These are phyloP conservation scores for Cucurbitaria berberidis DNA, from an alignment of 2,329 filamentous ascomycete species.

Conservation along the genomic window DNA sequence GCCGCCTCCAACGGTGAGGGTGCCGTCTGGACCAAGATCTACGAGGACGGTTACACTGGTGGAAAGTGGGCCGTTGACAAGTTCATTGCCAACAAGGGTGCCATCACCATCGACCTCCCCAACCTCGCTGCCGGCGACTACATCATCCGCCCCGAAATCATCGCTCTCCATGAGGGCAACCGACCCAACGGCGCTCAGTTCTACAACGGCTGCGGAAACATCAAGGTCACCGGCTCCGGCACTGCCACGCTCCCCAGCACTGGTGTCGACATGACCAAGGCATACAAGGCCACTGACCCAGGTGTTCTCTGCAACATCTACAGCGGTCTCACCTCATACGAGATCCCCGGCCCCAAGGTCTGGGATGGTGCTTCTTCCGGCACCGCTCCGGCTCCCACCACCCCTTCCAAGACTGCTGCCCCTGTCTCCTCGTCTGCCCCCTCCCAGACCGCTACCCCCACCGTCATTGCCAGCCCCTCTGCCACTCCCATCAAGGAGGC, in stretches of 20 bases:
- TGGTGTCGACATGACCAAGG: constrained; percentile 54
- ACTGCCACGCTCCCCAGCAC: constrained; percentile 33
- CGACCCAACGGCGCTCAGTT: constrained; percentile 48
- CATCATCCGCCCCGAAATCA: constrained; percentile 52
- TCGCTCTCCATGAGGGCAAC: constrained; percentile 51
- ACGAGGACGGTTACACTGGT: constrained; percentile 44
- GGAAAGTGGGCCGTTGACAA: constrained; percentile 49
- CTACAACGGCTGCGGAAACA: constrained; percentile 52
- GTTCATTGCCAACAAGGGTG: constrained; percentile 50
- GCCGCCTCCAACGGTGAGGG: constrained; percentile 53
- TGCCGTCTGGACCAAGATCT: constrained; percentile 58
- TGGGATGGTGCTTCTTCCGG: constrained; percentile 36
- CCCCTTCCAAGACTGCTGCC: constrained; percentile 4
- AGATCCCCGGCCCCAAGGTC: constrained; percentile 49
- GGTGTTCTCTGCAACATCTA: constrained; percentile 52
- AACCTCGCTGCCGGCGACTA: constrained; percentile 48
- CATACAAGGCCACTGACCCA: constrained; percentile 57
- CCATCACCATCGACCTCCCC: constrained; percentile 49
- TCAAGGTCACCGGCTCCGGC: constrained; percentile 46
- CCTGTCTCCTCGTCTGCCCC: constrained; percentile 12
- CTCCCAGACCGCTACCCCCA: constrained; percentile 13
- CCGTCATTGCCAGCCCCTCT: constrained; percentile 10
- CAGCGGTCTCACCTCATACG: constrained; percentile 39
- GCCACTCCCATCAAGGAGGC: constrained; percentile 4
- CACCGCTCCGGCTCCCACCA: constrained; percentile 16